Evolutionary conservation across 768 basidiomycete genomes (phyloP).

Genomic region (Phlebiopsis gigantea): DNA sequence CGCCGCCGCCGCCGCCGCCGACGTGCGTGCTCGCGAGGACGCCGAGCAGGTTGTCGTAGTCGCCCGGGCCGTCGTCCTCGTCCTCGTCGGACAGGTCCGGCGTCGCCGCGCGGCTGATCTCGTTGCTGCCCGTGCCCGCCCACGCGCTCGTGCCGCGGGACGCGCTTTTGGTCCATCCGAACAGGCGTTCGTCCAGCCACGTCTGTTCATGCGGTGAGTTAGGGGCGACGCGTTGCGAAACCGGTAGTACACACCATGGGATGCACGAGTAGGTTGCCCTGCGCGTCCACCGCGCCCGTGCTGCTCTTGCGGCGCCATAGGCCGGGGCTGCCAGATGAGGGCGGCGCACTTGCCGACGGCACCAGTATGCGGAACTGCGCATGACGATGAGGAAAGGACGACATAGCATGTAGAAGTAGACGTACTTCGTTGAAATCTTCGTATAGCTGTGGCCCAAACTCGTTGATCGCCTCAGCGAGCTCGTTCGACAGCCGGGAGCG

Average conservation of each 20-base stretch:
- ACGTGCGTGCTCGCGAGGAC: slow-evolving; percentile 50
- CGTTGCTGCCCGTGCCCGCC: slow-evolving; percentile 57
- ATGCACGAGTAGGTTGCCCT: slow-evolving; percentile 79
- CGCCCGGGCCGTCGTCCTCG: slow-evolving; percentile 60
- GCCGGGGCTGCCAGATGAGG: slow-evolving; percentile 68
- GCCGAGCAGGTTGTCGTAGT: slow-evolving; percentile 85
- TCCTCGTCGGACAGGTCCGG: slow-evolving; percentile 77
- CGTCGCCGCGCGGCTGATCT: slow-evolving; percentile 58
- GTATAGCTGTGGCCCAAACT: slow-evolving; percentile 83
- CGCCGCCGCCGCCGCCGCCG: no score
- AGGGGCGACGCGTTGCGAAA: slow-evolving; percentile 26
- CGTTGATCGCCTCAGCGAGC: slow-evolving; percentile 76
- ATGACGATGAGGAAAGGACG: background rate
- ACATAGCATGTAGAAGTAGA: background rate
- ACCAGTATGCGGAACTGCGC: slow-evolving; percentile 73
- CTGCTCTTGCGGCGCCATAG: slow-evolving; percentile 78
- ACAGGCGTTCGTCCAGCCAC: slow-evolving; percentile 91
- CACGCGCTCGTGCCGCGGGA: slow-evolving; percentile 83
- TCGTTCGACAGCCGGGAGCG: slow-evolving; percentile 77
- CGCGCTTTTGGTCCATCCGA: slow-evolving; percentile 80
- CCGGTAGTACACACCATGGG: slow-evolving; percentile 59
- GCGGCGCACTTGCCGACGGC: slow-evolving; percentile 81
- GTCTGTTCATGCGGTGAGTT: slow-evolving; percentile 40
- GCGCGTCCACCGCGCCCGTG: slow-evolving; percentile 78
- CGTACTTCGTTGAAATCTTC: slow-evolving; percentile 81